Evolutionary conservation across 345 rosid genomes (phyloP).

Genomic region (Arabidopsis thaliana): DNA sequence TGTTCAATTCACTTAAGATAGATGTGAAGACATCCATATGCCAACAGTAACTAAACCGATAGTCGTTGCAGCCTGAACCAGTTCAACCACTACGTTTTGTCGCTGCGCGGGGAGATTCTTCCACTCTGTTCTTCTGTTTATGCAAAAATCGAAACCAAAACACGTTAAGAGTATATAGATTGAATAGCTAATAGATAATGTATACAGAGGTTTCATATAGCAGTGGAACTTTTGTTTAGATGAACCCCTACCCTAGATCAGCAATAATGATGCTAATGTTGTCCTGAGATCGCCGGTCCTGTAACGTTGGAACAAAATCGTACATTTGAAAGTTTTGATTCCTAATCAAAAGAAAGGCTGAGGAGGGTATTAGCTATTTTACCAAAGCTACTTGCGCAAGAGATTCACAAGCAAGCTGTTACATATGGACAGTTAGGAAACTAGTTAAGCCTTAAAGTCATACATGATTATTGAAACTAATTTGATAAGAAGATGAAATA

Average conservation of each 20-base stretch:
- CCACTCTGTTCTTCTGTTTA: slow-evolving; percentile 74
- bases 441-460: slow-evolving; percentile 2
- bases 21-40: slow-evolving; percentile 77
- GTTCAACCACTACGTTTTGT: slow-evolving; percentile 59
- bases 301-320: slow-evolving; percentile 14
- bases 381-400: slow-evolving; percentile 85
- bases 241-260: slow-evolving; percentile 69
- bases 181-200: background rate
- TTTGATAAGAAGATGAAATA: background rate
- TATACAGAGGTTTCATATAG: background rate
- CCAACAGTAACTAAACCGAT: slow-evolving; percentile 74
- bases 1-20: slow-evolving; percentile 47
- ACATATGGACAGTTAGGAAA: slow-evolving; percentile 31
- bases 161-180: background rate
- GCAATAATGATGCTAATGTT: slow-evolving; percentile 80
- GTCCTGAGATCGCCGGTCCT: slow-evolving; percentile 82
- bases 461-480: background rate
- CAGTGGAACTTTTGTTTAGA: background rate
- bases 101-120: slow-evolving; percentile 62
- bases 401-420: slow-evolving; percentile 87
- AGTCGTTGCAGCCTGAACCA: slow-evolving; percentile 79
- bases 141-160: slow-evolving; percentile 13
- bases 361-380: slow-evolving; percentile 39
- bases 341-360: background rate
- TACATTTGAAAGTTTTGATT: slow-evolving; percentile 20